These are phyloP conservation scores for Neurospora africana DNA, from an alignment of 495 filamentous ascomycete genomes.

Conservation along the genomic window DNA sequence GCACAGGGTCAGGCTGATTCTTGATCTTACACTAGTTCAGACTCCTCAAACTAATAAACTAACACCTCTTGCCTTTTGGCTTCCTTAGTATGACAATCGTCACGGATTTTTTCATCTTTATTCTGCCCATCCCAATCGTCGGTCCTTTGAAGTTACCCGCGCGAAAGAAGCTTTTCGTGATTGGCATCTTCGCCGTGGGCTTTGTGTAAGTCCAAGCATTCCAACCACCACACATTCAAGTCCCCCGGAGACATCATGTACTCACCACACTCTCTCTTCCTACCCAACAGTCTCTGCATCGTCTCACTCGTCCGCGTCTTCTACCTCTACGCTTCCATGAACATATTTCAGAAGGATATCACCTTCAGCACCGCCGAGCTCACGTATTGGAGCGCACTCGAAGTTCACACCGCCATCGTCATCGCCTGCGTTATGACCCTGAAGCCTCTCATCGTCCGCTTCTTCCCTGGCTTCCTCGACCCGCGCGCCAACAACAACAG, in stretches of 20 bases:
- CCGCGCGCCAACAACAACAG: not conserved
- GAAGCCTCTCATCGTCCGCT: conserved; percentile 12
- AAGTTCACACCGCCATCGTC: conserved; percentile 17
- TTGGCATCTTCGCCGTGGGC: conserved; percentile 27
- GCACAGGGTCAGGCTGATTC: conserved; percentile 10
- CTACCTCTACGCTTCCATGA: not conserved
- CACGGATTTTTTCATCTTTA: conserved; percentile 36
- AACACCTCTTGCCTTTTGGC: not conserved
- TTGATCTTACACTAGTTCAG: not conserved
- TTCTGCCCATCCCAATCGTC: conserved; percentile 30
- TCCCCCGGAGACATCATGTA: not conserved
- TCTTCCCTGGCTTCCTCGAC: conserved; percentile 11
- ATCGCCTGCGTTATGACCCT: conserved; percentile 21
- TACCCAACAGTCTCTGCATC: conserved; percentile 13
- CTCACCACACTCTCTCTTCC: not conserved
- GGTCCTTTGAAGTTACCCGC: conserved; percentile 22
- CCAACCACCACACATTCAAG: not conserved
- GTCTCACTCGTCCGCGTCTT: conserved; percentile 19
- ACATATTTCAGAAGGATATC: conserved; percentile 2
- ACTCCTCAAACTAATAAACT: not conserved
- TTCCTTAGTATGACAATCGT: conserved; percentile 28
- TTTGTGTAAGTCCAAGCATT: conserved; percentile 21
- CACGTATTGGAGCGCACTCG: conserved; percentile 15
- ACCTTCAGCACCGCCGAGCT: conserved; percentile 8
- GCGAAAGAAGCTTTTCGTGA: conserved; percentile 26